phyloP scores from a whole-genome alignment of 2,329 filamentous ascomycete species.

The Colletotrichum brevisporum region DNA sequence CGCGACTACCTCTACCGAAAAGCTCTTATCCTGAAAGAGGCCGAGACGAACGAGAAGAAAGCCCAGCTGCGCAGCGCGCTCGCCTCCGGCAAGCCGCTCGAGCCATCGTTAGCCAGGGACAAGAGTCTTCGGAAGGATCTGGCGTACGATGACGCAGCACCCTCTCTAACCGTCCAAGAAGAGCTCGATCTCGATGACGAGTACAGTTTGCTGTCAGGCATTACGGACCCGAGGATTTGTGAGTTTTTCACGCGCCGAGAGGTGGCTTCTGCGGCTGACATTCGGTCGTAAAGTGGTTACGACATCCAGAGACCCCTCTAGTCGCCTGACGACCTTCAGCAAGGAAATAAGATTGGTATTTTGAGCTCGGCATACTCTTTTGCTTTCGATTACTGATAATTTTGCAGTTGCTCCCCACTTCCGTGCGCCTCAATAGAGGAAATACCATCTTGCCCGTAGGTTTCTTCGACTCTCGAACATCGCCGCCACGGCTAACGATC shows the following conservation, averaged over 20 bases:
- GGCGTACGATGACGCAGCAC: constrained; percentile 96
- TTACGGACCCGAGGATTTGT: constrained; percentile 77
- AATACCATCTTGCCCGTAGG: constrained; percentile 80
- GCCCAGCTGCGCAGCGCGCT: constrained; percentile 89
- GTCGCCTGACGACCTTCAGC: constrained; percentile 87
- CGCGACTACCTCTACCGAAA: constrained; percentile 81
- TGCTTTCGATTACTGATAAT: background rate
- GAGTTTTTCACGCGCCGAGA: background rate
- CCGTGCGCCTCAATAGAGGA: constrained; percentile 90
- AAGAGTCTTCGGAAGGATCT: constrained; percentile 87
- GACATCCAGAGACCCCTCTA: constrained; percentile 89
- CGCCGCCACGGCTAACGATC: background rate
- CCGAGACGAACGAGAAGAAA: constrained; percentile 92
- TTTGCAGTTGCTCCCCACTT: constrained; percentile 74
- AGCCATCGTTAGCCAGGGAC: constrained; percentile 88
- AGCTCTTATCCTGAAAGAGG: constrained; percentile 88
- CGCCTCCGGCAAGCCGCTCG: constrained; percentile 89
- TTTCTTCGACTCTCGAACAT: background rate
- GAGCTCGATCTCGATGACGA: constrained; percentile 87
- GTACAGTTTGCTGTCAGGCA: constrained; percentile 87
- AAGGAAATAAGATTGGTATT: constrained; percentile 83
- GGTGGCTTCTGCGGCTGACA: background rate
- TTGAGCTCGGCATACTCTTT: background rate
- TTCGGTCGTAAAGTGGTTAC: constrained; percentile 60
- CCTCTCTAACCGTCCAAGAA: constrained; percentile 75